A percentile compares a stretch with the other conserved stretches of the same genome.
Evolutionary conservation across 2,329 filamentous ascomycete species (phyloP).

Genomic region (Hortaea werneckii): DNA sequence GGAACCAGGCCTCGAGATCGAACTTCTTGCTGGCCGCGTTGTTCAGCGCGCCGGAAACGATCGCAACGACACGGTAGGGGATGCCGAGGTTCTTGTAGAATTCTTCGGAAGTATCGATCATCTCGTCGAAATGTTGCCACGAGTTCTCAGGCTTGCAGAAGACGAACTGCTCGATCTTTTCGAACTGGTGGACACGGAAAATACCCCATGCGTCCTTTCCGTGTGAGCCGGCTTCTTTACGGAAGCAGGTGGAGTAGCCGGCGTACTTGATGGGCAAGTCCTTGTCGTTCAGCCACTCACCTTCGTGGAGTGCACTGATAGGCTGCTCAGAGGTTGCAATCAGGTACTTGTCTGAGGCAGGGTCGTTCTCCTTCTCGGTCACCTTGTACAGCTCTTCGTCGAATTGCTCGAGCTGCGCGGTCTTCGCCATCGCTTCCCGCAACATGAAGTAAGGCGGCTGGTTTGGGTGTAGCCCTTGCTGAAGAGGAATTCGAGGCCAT

Average conservation of each 20-base stretch:
- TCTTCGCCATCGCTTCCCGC: slow-evolving; percentile 94
- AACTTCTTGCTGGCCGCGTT: slow-evolving; percentile 86
- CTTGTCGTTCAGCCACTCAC: slow-evolving; percentile 80
- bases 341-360: slow-evolving; percentile 71
- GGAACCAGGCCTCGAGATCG: slow-evolving; percentile 94
- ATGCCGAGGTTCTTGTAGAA: slow-evolving; percentile 87
- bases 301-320: slow-evolving; percentile 73
- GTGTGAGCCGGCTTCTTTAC: slow-evolving; percentile 87
- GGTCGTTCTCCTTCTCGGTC: slow-evolving; percentile 65
- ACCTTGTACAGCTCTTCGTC: slow-evolving; percentile 99
- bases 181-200: slow-evolving; percentile 96
- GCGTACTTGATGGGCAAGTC: slow-evolving; percentile 82
- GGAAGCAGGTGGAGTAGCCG: slow-evolving; percentile 90
- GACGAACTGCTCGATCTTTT: slow-evolving; percentile 80
- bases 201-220: slow-evolving; percentile 95
- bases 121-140: slow-evolving; percentile 86
- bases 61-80: slow-evolving; percentile 84
- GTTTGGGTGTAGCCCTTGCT: slow-evolving; percentile 49
- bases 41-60: slow-evolving; percentile 92
- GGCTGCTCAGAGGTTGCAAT: slow-evolving; percentile 90
- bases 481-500: slow-evolving; percentile 81
- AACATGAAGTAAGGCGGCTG: slow-evolving; percentile 93
- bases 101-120: slow-evolving; percentile 84
- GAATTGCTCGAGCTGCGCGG: slow-evolving; percentile 91
- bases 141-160: slow-evolving; percentile 79